Percentiles rank a stretch among this genome's conserved stretches.
phyloP scores from a whole-genome alignment of 352 stramenopile species.

The Phytophthora brassicae region DNA sequence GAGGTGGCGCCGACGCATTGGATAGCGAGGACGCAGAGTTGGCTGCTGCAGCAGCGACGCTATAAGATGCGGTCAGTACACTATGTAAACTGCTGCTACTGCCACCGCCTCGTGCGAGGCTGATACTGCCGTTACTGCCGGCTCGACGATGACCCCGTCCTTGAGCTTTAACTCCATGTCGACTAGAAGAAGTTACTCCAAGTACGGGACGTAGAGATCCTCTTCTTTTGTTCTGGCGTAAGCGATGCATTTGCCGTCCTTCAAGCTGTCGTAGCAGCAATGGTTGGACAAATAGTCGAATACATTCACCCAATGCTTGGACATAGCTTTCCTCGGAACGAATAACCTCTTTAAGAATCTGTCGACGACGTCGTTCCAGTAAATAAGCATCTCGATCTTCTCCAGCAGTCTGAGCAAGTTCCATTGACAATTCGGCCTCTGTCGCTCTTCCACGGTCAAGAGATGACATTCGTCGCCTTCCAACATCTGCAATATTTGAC shows the following conservation, averaged over 20 bases:
- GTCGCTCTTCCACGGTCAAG: constrained; percentile 32
- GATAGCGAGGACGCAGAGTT: constrained; percentile 31
- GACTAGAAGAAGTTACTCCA: constrained; percentile 24
- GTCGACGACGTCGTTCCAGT: constrained; percentile 58
- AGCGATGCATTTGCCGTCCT: constrained; percentile 64
- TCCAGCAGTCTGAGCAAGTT: constrained; percentile 26
- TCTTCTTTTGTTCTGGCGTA: constrained; percentile 67
- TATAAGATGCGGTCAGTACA: constrained; percentile 38
- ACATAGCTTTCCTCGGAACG: constrained; percentile 86
- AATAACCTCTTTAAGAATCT: constrained; percentile 86
- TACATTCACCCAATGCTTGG: constrained; percentile 79
- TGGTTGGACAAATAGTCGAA: constrained; percentile 81
- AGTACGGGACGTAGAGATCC: constrained; percentile 56
- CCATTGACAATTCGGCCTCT: constrained; percentile 36
- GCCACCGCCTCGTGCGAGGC: constrained; percentile 34
- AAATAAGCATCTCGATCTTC: constrained; percentile 56
- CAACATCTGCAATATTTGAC: constrained; percentile 15
- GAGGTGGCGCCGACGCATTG: constrained; percentile 15
- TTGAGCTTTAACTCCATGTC: not conserved
- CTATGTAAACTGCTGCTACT: constrained; percentile 55
- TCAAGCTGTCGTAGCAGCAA: constrained; percentile 79
- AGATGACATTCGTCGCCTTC: constrained; percentile 33
- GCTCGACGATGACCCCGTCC: constrained; percentile 24
- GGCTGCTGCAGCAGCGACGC: constrained; percentile 28
- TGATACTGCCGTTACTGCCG: constrained; percentile 40